Base-by-base conservation (phyloP, 2,329 filamentous ascomycete species). In the Colletotrichum graminicola region DNA sequence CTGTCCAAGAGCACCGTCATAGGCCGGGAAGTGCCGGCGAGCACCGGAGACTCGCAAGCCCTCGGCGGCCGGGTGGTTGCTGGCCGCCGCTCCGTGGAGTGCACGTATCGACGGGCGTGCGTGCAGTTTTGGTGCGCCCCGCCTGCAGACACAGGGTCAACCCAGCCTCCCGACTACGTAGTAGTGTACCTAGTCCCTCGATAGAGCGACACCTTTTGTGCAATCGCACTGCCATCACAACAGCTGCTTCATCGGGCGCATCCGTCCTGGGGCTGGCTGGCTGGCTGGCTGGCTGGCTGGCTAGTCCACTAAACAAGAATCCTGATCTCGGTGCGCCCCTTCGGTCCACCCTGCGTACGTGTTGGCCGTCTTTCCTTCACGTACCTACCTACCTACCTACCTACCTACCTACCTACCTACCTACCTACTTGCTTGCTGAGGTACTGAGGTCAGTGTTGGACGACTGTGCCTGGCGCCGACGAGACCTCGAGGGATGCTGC, bases 21-120 rank as follows among this genome's bases (percentile, higher is more conserved):
- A 68, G 64, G 39, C 59, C 68, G 68, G 68, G 68, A 64, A 68
- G 64, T 54, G 68, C 68, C 68, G 68, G 68, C 64, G 26, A 63
- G 51, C 57, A 59, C 64, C 59, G 64, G 67, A 41, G 62, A 55
- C 18, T 61, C 32, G 47, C 62, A 49, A 26, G 45, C 59, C 60
- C 23, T 41, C 59, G 39, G 52, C 52, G 59, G 57, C 51, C 43
- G 43, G 64, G 1, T 43, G 16, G 41, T 34, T 43, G 59, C 49
- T 36, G 49, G 45, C 59, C 59, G 64, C 29, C 57, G 45, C 57
- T 67, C 64, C 64, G 68, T 26, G 64, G 64, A 49, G 64, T 71
- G 52, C 8, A n/a, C 34, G 14, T 67, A 56, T 56, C 14, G 26
- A 1, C 10, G 21, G 55, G 67, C 23, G 62, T 60, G 39, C 29